Base-by-base conservation (phyloP, 2,329 filamentous ascomycete species). In the Sphaerulina vaccinii region DNA sequence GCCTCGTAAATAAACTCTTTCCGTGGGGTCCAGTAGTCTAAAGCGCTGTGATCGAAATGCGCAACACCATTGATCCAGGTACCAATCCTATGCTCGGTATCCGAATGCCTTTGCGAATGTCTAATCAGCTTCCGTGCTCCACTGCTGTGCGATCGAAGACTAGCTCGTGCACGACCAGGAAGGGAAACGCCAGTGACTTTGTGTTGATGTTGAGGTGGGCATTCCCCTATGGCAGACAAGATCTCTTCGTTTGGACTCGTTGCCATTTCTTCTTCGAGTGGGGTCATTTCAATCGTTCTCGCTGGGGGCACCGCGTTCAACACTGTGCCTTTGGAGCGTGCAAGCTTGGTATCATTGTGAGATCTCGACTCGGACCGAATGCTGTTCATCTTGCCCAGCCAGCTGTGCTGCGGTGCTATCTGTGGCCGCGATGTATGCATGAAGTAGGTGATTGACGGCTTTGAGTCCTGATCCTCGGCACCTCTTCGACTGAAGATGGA, bases 61-160 rank as follows among this genome's bases (percentile, higher is more conserved):
- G 72, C 68, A 29, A 68, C 68, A 4, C 74, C 75, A 58, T 76
- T 64, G 44, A 70, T 71, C 68, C 74, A 77, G 3, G 72, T 64
- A 5, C 73, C 74, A 53, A 76, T 69, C 29, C 62, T 58, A 22
- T 60, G 65, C 46, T 65, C 65, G 22, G 59, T 56, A 16, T 67
- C 54, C 57, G 48, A 62, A 47, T 52, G 63, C 37, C 61, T 64
- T 37, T 58, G 57, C 58, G 58, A 58, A 23, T 40, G 51, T 13
- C 55, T 43, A 18, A 54, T 56, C 23, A 56, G 45, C 18, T 51
- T 39, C n/a, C 37, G 18, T 7, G 53, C n/a, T 32, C 27, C 7
- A 2, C 10, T 32, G 8, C 5, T 32, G 5, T 32, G n/a, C n/a
- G 27, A 32, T 32, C 5, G 27, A 27, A 27, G 24, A 10, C 24